A percentile compares a stretch with the other conserved stretches of the same genome.
Evolutionary conservation across 495 filamentous ascomycete genomes (phyloP).

Genomic region (Clavariopsis aquatica): DNA sequence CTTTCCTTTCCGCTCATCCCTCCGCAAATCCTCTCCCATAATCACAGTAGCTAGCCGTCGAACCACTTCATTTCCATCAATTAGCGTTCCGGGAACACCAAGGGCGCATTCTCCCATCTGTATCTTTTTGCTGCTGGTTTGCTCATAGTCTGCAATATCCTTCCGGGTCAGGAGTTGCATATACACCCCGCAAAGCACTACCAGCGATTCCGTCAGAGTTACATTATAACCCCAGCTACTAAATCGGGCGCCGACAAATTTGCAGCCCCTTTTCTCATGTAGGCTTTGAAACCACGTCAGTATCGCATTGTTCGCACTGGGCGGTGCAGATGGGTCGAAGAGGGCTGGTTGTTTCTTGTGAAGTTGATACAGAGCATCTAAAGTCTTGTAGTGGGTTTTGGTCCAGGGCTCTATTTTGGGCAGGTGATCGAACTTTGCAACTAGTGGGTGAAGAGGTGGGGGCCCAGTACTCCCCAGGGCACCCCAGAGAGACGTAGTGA

Average conservation of each 20-base stretch:
- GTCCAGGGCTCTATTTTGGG: slow-evolving; percentile 42
- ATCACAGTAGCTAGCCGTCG: slow-evolving; percentile 33
- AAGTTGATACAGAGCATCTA: slow-evolving; percentile 37
- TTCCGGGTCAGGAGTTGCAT: slow-evolving; percentile 33
- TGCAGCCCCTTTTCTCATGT: not conserved
- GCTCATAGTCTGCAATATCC: slow-evolving; percentile 34
- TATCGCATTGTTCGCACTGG: slow-evolving; percentile 32
- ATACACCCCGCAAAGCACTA: slow-evolving; percentile 36
- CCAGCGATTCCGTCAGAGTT: slow-evolving; percentile 20
- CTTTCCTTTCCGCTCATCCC: slow-evolving; percentile 36
- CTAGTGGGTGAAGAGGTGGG: slow-evolving; percentile 25
- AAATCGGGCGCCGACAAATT: slow-evolving; percentile 30
- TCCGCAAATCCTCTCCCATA: slow-evolving; percentile 34
- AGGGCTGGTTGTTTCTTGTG: slow-evolving; percentile 31
- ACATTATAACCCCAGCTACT: slow-evolving; percentile 36
- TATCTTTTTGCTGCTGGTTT: slow-evolving; percentile 18
- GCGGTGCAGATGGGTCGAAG: slow-evolving; percentile 24
- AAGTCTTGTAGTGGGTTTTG: slow-evolving; percentile 39
- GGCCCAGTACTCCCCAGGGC: slow-evolving; percentile 18
- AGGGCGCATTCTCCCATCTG: slow-evolving; percentile 23
- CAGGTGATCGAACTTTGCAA: slow-evolving; percentile 21
- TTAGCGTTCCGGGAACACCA: slow-evolving; percentile 14
- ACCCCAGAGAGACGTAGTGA: slow-evolving; percentile 31
- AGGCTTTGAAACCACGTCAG: slow-evolving; percentile 15
- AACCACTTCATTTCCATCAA: slow-evolving; percentile 29